Conservation (phyloP, 2,329 filamentous ascomycete genomes). For the Chaetomium strumarium region DNA sequence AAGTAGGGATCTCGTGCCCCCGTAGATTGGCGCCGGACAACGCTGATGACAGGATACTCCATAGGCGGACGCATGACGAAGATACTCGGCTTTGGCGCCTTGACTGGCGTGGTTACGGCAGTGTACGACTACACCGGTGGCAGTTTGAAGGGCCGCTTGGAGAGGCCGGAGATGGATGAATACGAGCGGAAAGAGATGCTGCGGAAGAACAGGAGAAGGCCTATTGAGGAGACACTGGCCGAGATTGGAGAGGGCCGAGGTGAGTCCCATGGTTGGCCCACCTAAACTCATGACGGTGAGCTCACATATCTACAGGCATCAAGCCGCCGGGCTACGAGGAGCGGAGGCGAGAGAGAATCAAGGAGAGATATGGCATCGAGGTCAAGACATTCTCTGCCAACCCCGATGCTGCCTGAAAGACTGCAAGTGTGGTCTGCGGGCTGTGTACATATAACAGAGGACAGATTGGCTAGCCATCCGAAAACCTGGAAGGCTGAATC, state of each 20-base stretch:
- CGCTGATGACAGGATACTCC: not conserved
- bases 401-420: slow-evolving; percentile 23
- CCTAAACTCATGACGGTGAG: not conserved
- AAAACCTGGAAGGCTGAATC: slow-evolving; percentile 16
- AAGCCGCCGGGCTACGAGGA: slow-evolving; percentile 77
- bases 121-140: slow-evolving; percentile 65
- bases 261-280: slow-evolving; percentile 37
- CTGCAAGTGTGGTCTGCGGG: not conserved
- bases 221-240: slow-evolving; percentile 71
- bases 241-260: slow-evolving; percentile 84
- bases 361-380: slow-evolving; percentile 83
- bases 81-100: slow-evolving; percentile 60
- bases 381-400: slow-evolving; percentile 61
- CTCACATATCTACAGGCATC: slow-evolving; percentile 54
- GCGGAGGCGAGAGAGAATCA: slow-evolving; percentile 71
- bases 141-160: slow-evolving; percentile 41
- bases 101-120: slow-evolving; percentile 52
- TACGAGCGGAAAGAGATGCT: slow-evolving; percentile 70
- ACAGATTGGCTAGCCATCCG: slow-evolving; percentile 14
- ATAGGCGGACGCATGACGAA: slow-evolving; percentile 61
- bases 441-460: slow-evolving; percentile 23
- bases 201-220: slow-evolving; percentile 67
- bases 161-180: slow-evolving; percentile 57
- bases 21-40: not conserved
- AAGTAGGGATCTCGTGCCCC: slow-evolving; percentile 47